Evolutionary conservation across 257 asterid species (phyloP).

Genomic region (Datura wrightii): DNA sequence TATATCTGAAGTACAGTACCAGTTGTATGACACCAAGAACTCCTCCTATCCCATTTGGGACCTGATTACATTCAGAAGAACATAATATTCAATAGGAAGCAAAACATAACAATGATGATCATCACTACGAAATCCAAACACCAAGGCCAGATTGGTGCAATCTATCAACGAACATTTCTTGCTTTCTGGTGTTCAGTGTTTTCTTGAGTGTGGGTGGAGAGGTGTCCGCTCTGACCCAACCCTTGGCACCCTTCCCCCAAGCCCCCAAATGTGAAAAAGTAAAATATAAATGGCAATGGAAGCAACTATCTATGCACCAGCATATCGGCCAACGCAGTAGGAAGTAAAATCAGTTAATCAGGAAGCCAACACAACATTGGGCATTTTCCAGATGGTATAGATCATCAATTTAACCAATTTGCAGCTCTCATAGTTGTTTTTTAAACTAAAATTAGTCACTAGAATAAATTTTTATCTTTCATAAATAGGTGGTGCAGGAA

Average conservation of each 20-base stretch:
- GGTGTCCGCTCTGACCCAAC: too few species aligned
- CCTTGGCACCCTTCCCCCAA: not conserved
- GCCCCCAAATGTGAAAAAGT: not conserved
- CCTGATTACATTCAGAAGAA: constrained; percentile 45
- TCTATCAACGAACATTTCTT: not conserved
- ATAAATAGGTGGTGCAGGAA: not conserved
- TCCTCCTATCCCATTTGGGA: constrained; percentile 87
- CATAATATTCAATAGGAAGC: not conserved
- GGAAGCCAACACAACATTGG: constrained; percentile 12
- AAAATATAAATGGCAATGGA: not conserved
- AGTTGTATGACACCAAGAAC: constrained; percentile 76
- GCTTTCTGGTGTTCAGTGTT: not conserved
- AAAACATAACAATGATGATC: not conserved
- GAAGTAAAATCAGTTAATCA: not conserved
- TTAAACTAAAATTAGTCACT: not conserved
- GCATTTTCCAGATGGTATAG: constrained; percentile 34
- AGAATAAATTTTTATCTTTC: not conserved
- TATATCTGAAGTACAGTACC: constrained; percentile 66
- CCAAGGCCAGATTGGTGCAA: not conserved
- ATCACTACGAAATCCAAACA: not conserved
- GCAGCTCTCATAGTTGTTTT: not conserved
- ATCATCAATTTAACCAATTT: not conserved
- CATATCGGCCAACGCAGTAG: constrained; percentile 34
- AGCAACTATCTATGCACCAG: constrained; percentile 55
- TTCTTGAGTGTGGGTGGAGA: not conserved